Base-by-base conservation (phyloP, 495 filamentous ascomycete species). In the Aspergillus nanangensis region DNA sequence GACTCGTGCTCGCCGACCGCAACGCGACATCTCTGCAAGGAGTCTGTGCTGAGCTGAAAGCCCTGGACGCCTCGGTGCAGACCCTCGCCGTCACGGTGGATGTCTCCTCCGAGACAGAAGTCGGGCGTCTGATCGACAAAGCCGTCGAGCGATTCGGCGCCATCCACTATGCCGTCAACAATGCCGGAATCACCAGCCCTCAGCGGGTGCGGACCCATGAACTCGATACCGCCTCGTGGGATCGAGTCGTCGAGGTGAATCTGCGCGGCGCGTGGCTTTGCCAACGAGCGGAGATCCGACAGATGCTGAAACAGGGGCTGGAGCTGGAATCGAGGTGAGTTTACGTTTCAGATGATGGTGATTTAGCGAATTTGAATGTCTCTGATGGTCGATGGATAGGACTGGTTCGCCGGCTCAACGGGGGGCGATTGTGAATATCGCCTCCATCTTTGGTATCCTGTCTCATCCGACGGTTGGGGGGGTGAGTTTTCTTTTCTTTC, bases 101-200 rank as follows among this genome's bases (percentile, higher is more conserved):
- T 35, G 38, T 51, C 14, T 38, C 48, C 20, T 32, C 14, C 15
- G 48, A 51, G 27, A 32, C 34, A 18, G 29, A 44, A 3, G 35
- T 51, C 29, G 17, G 45, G 17, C 8, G 21, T 8, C 20, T 44
- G 22, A 18, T 51, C 5, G n/a, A 23, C 10, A 25, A 17, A 34
- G 29, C 32, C 15, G 48, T 39, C 25, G 10, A 17, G 1, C n/a
- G 23, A n/a, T 51, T 51, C 23, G 42, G 42, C 25, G 40, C 41
- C 3, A 51, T 51, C 38, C 41, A 51, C 31, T 51, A 45, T 37
- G 41, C 41, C n/a, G 43, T 51, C 18, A 51, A 51, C 24, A 51
- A 45, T 38, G 48, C 41, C 15, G 48, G 48, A 8, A 33, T 51
- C 35, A 44, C 41, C 19, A 45, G 48, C 33, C 32, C 20, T 10